phyloP scores from a whole-genome alignment of 2,329 filamentous ascomycete species.

The Diaporthe sp. region DNA sequence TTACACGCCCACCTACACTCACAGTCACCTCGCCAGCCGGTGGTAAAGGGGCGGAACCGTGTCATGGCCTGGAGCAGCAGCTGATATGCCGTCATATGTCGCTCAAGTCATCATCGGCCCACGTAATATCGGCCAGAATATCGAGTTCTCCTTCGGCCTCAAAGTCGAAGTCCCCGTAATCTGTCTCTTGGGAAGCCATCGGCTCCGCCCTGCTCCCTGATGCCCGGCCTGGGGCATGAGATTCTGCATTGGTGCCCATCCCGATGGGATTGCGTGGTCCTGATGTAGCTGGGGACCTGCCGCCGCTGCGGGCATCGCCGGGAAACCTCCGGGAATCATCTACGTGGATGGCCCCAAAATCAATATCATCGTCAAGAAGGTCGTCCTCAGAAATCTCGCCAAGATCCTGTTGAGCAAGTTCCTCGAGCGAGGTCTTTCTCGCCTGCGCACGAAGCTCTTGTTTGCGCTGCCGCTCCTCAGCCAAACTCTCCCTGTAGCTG shows the following conservation, averaged over 20 bases:
- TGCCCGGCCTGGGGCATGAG: not conserved
- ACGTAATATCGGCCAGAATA: conserved; percentile 12
- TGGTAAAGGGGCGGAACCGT: not conserved
- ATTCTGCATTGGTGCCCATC: not conserved
- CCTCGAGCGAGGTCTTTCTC: not conserved
- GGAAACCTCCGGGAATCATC: not conserved
- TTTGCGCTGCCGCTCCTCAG: conserved; percentile 32
- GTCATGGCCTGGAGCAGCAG: not conserved
- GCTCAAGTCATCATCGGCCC: conserved; percentile 29
- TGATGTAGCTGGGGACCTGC: not conserved
- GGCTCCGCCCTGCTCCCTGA: not conserved
- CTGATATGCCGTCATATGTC: conserved; percentile 18
- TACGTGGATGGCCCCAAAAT: not conserved
- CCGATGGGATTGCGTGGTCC: not conserved
- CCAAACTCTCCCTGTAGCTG: conserved; percentile 43
- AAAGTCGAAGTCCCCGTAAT: conserved; percentile 42
- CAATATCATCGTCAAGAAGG: not conserved
- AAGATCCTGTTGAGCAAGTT: not conserved
- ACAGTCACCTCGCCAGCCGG: not conserved
- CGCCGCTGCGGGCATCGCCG: not conserved
- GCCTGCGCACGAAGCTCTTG: conserved; percentile 18
- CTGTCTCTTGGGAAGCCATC: conserved; percentile 43
- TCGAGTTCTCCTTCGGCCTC: conserved; percentile 21
- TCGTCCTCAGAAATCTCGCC: conserved; percentile 2
- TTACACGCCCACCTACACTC: not conserved